Percentiles rank a stretch among this genome's conserved stretches.
These are phyloP conservation scores for Starmerella etchellsii DNA, from an alignment of 805 yeast genomes.

Conservation along the genomic window DNA sequence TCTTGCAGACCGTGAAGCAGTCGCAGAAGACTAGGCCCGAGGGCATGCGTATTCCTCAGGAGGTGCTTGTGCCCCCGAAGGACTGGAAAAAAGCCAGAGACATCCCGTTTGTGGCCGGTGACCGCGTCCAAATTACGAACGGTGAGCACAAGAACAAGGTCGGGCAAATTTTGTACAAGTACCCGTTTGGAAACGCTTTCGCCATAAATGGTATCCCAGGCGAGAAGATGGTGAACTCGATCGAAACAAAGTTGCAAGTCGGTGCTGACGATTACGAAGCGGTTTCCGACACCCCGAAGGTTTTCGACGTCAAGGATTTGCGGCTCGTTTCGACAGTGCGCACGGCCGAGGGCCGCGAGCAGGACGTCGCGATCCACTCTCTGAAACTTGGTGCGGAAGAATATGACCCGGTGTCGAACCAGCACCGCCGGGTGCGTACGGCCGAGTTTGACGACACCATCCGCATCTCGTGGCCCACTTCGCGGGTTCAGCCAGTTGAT, in stretches of 20 bases:
- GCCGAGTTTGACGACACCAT: conserved; percentile 57
- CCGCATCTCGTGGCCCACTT: conserved; percentile 86
- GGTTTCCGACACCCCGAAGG: conserved; percentile 53
- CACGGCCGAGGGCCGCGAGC: conserved; percentile 47
- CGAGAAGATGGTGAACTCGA: conserved; percentile 54
- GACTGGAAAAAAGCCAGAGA: conserved; percentile 17
- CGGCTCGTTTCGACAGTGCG: conserved; percentile 67
- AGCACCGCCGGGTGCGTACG: conserved; percentile 63
- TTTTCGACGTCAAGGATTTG: conserved; percentile 46
- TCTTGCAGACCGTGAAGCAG: conserved; percentile 13
- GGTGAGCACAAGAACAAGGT: conserved; percentile 69
- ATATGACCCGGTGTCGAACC: conserved; percentile 61
- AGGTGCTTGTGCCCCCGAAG: conserved; percentile 14
- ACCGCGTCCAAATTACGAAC: conserved; percentile 19
- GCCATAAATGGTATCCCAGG: conserved; percentile 58
- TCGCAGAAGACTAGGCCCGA: conserved; percentile 18
- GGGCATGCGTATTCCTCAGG: conserved; percentile 16
- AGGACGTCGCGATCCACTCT: conserved; percentile 68
- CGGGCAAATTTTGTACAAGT: conserved; percentile 45
- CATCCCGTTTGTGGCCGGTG: conserved; percentile 22
- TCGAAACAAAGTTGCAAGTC: conserved; percentile 44
- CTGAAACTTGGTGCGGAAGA: conserved; percentile 54
- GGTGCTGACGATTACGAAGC: conserved; percentile 51
- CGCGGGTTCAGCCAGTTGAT: conserved; percentile 25
- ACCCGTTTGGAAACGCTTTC: conserved; percentile 49